These are phyloP conservation scores for Bonia amplexicaulis DNA, from an alignment of 176 grass and related monocot genomes.

Conservation along the genomic window DNA sequence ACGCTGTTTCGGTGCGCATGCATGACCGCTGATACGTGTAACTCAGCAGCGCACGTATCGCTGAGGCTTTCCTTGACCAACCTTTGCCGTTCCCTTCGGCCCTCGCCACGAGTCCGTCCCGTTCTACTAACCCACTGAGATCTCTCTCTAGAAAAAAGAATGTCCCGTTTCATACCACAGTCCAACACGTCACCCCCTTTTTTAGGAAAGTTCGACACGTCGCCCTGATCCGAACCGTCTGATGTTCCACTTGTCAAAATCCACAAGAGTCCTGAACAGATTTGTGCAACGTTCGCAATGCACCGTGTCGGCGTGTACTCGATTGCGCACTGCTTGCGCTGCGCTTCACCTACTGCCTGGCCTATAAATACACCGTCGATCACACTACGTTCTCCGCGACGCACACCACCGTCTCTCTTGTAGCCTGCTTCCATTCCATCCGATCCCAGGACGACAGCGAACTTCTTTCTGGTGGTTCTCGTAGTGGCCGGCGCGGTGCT, in stretches of 20 bases:
- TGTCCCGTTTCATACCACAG: neutral
- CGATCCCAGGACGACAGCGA: too few relatives aligned
- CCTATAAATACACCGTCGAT: neutral
- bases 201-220: neutral
- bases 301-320: too few relatives aligned
- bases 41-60: neutral
- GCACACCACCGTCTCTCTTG: neutral
- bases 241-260: neutral
- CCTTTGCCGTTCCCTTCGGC: neutral
- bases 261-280: neutral
- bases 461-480: too few relatives aligned
- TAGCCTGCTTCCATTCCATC: too few relatives aligned
- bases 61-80: neutral
- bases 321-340: too few relatives aligned
- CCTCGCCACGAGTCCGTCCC: neutral
- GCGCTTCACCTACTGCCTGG: neutral
- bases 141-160: neutral
- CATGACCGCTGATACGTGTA: slow-evolving; percentile 13
- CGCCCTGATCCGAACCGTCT: neutral
- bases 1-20: neutral
- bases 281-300: too few relatives aligned
- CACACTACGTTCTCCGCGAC: neutral
- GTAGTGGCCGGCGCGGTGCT: too few relatives aligned
- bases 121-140: slow-evolving; percentile 27
- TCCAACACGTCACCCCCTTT: neutral